Evolutionary conservation across 352 stramenopile genomes (phyloP).

Genomic region (Pythium chondricola): DNA sequence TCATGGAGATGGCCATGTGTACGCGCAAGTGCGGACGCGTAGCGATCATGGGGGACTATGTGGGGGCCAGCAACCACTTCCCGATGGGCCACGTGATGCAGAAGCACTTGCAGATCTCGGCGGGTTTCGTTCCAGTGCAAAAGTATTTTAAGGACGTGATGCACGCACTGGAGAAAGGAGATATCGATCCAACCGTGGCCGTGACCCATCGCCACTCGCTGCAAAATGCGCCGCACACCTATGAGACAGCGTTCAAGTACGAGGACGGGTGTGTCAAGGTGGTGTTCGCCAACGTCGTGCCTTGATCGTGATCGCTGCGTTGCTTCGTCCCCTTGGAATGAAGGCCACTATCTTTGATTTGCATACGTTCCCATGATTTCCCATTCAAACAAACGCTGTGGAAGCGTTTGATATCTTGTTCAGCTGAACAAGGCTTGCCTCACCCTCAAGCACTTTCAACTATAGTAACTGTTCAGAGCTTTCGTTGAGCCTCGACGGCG

Average conservation of each 20-base stretch:
- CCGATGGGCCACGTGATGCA: slow-evolving; percentile 36
- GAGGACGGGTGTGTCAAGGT: slow-evolving; percentile 33
- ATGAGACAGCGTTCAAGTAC: slow-evolving; percentile 26
- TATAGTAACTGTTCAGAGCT: too few species aligned
- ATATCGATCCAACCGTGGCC: slow-evolving; percentile 21
- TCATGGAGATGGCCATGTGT: slow-evolving; percentile 25
- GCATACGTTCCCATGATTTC: too few species aligned
- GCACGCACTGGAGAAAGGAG: slow-evolving; percentile 18
- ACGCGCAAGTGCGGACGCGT: slow-evolving; percentile 31
- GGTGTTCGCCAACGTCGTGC: slow-evolving; percentile 13
- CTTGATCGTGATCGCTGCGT: too few species aligned
- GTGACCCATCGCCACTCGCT: slow-evolving; percentile 28
- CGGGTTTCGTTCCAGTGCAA: slow-evolving; percentile 25
- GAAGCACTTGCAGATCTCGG: slow-evolving; percentile 33
- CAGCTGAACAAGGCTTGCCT: too few species aligned
- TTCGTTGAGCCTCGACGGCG: too few species aligned
- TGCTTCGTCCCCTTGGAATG: too few species aligned
- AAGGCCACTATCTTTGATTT: too few species aligned
- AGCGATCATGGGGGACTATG: slow-evolving; percentile 28
- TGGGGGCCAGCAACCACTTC: slow-evolving; percentile 26
- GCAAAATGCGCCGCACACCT: slow-evolving; percentile 23
- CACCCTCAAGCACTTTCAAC: too few species aligned
- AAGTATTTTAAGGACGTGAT: slow-evolving; percentile 29
- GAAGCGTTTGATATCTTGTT: too few species aligned
- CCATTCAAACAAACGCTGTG: too few species aligned